Conservation (phyloP, 1,284 basidiomycete species). For the Coniophora puteana region DNA sequence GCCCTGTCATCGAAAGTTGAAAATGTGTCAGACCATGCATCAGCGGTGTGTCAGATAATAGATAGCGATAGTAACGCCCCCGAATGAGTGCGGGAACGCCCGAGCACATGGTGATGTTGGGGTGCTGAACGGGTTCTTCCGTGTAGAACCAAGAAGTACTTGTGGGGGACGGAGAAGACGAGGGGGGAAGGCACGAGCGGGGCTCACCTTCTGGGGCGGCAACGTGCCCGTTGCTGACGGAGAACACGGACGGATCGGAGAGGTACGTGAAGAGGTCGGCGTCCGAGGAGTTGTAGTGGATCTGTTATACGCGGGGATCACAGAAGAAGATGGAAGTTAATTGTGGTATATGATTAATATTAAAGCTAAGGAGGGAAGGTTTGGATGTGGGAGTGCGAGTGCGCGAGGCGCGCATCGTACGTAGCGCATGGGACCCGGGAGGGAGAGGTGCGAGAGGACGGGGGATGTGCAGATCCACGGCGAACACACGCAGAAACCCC, state of each 20-base stretch:
- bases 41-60: too few species aligned
- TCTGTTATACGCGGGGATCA: conserved; percentile 31
- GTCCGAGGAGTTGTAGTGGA: conserved; percentile 67
- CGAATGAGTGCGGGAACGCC: too few species aligned
- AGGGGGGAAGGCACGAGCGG: background rate
- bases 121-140: too few species aligned
- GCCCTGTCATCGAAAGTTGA: conserved; percentile 30
- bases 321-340: too few species aligned
- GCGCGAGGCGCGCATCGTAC: too few species aligned
- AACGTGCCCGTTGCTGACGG: conserved; percentile 59
- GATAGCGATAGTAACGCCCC: too few species aligned
- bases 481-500: background rate
- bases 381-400: too few species aligned
- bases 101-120: too few species aligned
- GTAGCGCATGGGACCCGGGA: too few species aligned
- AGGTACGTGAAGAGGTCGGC: conserved; percentile 72
- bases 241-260: conserved; percentile 53
- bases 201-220: conserved; percentile 44
- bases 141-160: background rate
- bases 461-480: background rate
- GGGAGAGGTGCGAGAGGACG: too few species aligned
- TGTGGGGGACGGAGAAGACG: conserved; percentile 1
- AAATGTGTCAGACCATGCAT: too few species aligned
- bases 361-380: background rate
- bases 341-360: background rate